phyloP scores from a whole-genome alignment of 257 asterid species.

The Plectranthus barbatus region DNA sequence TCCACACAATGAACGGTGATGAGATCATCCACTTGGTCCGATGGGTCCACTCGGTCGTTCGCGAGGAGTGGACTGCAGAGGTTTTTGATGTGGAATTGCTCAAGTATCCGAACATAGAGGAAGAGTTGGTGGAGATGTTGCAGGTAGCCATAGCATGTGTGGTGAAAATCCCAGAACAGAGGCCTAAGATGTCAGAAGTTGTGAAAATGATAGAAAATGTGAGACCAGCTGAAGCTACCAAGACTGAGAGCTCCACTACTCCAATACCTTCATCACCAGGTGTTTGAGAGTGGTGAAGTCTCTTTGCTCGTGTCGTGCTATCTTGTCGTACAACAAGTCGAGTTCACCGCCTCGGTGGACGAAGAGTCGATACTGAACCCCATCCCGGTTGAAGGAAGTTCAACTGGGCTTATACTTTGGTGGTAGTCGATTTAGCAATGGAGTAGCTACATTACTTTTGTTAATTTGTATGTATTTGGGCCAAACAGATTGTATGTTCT shows the following conservation, averaged over 20 bases:
- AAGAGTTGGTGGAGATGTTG: slow-evolving; percentile 66
- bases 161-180: slow-evolving; percentile 49
- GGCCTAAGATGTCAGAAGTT: slow-evolving; percentile 61
- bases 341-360: slow-evolving; percentile 45
- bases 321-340: neutral
- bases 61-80: slow-evolving; percentile 90
- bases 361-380: neutral
- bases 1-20: slow-evolving; percentile 52
- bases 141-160: slow-evolving; percentile 75
- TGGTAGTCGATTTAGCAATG: neutral
- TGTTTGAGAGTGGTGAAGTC: slow-evolving; percentile 4
- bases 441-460: too few species aligned
- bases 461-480: neutral
- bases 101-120: slow-evolving; percentile 66
- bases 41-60: slow-evolving; percentile 83
- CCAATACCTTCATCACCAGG: slow-evolving; percentile 26
- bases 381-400: slow-evolving; percentile 10
- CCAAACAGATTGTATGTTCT: slow-evolving; percentile 8
- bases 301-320: neutral
- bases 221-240: slow-evolving; percentile 10
- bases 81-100: slow-evolving; percentile 68
- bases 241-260: slow-evolving; percentile 25
- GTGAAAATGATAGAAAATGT: slow-evolving; percentile 53
- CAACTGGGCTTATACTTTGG: neutral
- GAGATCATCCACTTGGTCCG: slow-evolving; percentile 63